Base-by-base conservation (phyloP, 129 eudicot genomes). In the Lonicera japonica region DNA sequence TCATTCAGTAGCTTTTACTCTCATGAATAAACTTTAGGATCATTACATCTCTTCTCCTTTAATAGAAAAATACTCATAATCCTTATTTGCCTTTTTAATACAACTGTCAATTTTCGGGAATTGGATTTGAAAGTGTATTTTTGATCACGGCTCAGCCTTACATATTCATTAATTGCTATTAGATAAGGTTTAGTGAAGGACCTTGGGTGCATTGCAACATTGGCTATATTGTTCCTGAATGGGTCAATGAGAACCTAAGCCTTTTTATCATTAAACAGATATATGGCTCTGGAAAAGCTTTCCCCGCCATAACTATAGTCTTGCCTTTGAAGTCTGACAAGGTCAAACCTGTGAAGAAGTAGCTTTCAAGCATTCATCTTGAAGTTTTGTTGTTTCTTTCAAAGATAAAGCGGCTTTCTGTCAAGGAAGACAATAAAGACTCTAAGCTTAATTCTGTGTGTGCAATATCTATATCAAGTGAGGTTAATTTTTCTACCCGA, bases 151-250 rank as follows among this genome's bases (percentile, higher is more conserved):
- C 85, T 20, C 85, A 70, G 59, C 94, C 94, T 5, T 73, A 81
- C 75, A 81, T 85, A 12, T 85, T 81, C 55, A 85, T 88, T 61
- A 85, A 81, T 34, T 88, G 94, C 25, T 85, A 85, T 57, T 78
- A 85, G 67, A 81, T 81, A 9, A 75, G 74, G 25, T 85, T 85
- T 22, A 78, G 54, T 9, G 94, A 85, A 67, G 70, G 59, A 48
- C 94, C 94, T 24, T 85, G 94, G 62, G 17, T 70, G 22, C 66
- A 65, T 0, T 81, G 94, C 61, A 74, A 81, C 54, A 70, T 85
- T 56, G 94, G 87, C 61, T 81, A 85, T 60, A 75, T 85, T 48
- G 94, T 85, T 24, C 94, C 94, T 17, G 88, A 85, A 61, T 85
- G 88, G 94, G 88, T 85, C 5, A 78, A 77, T 40, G 70, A 40